Conservation (phyloP, 208 protist species). For the Leishmania braziliensis region DNA sequence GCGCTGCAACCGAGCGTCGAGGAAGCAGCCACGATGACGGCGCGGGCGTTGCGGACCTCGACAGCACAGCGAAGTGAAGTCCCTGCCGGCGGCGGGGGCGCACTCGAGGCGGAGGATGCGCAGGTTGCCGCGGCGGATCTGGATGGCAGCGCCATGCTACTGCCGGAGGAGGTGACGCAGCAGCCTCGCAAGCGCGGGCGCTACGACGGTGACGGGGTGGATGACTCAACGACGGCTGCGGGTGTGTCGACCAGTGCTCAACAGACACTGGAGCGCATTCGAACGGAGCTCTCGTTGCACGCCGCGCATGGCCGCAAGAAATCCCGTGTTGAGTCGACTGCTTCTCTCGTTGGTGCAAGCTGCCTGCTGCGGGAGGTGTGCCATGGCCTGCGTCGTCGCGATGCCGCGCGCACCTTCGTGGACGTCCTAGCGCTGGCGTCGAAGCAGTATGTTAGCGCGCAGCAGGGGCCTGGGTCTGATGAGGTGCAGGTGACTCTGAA, state of each 20-base stretch:
- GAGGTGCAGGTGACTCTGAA: conserved; percentile 56
- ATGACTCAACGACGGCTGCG: conserved; percentile 3
- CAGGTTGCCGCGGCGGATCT: conserved; percentile 5
- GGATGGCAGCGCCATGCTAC: conserved; percentile 8
- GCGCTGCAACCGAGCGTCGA: conserved; percentile 39
- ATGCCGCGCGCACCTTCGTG: conserved; percentile 81
- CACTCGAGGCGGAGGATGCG: conserved; percentile 17
- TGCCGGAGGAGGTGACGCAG: conserved; percentile 13
- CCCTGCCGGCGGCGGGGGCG: background rate
- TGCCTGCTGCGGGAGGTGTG: conserved; percentile 59
- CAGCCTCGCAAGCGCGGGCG: conserved; percentile 24
- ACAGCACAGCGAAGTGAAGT: conserved; percentile 11
- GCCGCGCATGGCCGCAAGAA: conserved; percentile 22
- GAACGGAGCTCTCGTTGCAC: conserved; percentile 14
- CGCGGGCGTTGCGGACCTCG: conserved; percentile 16
- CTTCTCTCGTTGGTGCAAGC: conserved; percentile 30
- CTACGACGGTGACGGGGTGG: conserved; percentile 8
- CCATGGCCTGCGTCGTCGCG: conserved; percentile 52
- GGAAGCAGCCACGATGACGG: conserved; percentile 33
- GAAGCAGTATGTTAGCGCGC: conserved; percentile 54
- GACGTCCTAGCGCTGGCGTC: conserved; percentile 81
- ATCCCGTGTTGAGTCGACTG: conserved; percentile 16
- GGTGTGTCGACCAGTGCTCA: conserved; percentile 45
- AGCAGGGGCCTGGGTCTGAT: conserved; percentile 26
- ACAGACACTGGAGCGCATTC: conserved; percentile 67